phyloP scores from a whole-genome alignment of 2,329 filamentous ascomycete species.

The Claviceps paspali region DNA sequence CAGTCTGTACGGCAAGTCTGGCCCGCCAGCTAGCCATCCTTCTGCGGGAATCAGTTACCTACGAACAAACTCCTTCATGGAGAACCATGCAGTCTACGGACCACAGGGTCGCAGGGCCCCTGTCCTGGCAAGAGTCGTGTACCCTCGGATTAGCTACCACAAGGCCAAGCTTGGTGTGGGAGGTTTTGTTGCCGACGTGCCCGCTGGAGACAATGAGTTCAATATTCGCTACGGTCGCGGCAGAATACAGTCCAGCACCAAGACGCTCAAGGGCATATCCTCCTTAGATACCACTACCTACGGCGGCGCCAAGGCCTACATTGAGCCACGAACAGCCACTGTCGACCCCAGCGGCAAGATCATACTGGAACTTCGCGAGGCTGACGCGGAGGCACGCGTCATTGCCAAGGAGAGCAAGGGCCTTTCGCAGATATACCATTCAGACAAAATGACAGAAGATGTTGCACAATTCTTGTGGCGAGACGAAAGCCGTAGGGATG shows the following conservation, averaged over 20 bases:
- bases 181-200: conserved; percentile 34
- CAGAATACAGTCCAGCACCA: conserved; percentile 13
- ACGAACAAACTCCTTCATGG: conserved; percentile 36
- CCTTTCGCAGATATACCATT: conserved; percentile 17
- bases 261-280: conserved; percentile 19
- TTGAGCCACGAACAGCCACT: conserved; percentile 27
- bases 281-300: conserved; percentile 29
- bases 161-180: conserved; percentile 35
- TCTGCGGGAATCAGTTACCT: conserved; percentile 49
- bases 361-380: conserved; percentile 26
- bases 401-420: conserved; percentile 32
- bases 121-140: conserved; percentile 34
- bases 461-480: too few relatives aligned
- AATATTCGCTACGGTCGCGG: conserved; percentile 15
- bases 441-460: too few relatives aligned
- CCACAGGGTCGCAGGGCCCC: conserved; percentile 36
- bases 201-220: conserved; percentile 27
- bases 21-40: conserved; percentile 46
- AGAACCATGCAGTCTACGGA: conserved; percentile 47
- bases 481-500: too few relatives aligned
- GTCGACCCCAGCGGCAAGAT: conserved; percentile 37
- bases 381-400: conserved; percentile 22
- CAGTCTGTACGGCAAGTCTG: conserved; percentile 33
- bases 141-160: conserved; percentile 21
- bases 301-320: conserved; percentile 41